These are phyloP conservation scores for Talaromyces sp. DNA, from an alignment of 2,329 filamentous ascomycete genomes.

Conservation along the genomic window DNA sequence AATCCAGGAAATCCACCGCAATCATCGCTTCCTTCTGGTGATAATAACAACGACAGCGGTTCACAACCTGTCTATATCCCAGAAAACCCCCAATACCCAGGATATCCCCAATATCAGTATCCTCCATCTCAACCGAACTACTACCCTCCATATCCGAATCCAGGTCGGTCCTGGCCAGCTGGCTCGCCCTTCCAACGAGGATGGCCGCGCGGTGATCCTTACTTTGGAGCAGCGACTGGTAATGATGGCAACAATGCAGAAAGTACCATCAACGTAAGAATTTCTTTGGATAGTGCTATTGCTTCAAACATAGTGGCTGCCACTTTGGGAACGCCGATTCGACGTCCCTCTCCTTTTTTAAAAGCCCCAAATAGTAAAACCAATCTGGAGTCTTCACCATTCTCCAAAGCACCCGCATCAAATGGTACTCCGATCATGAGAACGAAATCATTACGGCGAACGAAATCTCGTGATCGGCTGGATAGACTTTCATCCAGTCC, in stretches of 20 bases:
- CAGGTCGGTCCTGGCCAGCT: conserved; percentile 4
- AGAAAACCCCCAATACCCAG: conserved; percentile 8
- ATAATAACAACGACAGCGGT: neutral
- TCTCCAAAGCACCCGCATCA: neutral
- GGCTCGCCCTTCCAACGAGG: conserved; percentile 15
- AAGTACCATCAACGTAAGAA: conserved; percentile 15
- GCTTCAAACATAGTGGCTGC: conserved; percentile 15
- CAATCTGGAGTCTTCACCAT: neutral
- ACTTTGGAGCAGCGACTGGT: conserved; percentile 7
- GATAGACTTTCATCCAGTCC: conserved; percentile 13
- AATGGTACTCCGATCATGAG: conserved; percentile 3
- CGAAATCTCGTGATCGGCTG: conserved; percentile 14
- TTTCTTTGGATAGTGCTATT: conserved; percentile 14
- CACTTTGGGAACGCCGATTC: conserved; percentile 3
- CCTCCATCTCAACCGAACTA: conserved; percentile 5
- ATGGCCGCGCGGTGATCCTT: conserved; percentile 15
- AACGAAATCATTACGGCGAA: conserved; percentile 16
- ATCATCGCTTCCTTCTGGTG: conserved; percentile 1
- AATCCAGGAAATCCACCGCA: neutral
- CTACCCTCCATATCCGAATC: conserved; percentile 4
- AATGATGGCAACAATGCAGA: conserved; percentile 5
- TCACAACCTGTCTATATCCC: conserved; percentile 15
- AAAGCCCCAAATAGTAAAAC: neutral
- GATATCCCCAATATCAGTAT: neutral
- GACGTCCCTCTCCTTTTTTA: conserved; percentile 8